Conservation (phyloP, 164 flowering plant species). For the Buxus sempervirens region DNA sequence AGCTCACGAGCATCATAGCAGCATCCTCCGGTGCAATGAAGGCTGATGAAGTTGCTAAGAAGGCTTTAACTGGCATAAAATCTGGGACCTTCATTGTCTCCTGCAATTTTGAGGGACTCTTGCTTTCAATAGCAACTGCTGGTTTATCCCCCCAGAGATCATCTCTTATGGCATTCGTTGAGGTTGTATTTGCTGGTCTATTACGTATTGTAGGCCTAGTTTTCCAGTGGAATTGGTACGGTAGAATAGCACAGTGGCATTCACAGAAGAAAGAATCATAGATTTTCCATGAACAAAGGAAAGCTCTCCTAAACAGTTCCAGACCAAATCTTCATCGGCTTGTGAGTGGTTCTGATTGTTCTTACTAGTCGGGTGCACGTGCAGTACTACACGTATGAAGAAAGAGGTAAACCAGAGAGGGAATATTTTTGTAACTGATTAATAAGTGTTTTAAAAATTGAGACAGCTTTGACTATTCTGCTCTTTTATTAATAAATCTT, state of each 20-base stretch:
- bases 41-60: neutral
- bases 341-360: no score
- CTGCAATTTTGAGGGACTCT: slow-evolving; percentile 74
- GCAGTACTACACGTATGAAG: no score
- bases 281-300: slow-evolving; percentile 7
- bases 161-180: no score
- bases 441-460: no score
- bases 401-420: no score
- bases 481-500: no score
- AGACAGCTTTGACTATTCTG: no score
- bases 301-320: neutral
- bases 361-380: no score
- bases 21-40: slow-evolving; percentile 39
- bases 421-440: no score
- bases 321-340: no score
- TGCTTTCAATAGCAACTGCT: slow-evolving; percentile 71
- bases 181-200: slow-evolving; percentile 30
- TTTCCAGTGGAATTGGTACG: slow-evolving; percentile 81
- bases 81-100: slow-evolving; percentile 61
- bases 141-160: slow-evolving; percentile 88
- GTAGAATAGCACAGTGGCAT: slow-evolving; percentile 63
- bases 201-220: slow-evolving; percentile 53
- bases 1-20: slow-evolving; percentile 63
- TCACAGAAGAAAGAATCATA: slow-evolving; percentile 36
- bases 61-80: slow-evolving; percentile 69